Base-by-base conservation (phyloP, 2,329 filamentous ascomycete genomes). In the Colletotrichum higginsianum region DNA sequence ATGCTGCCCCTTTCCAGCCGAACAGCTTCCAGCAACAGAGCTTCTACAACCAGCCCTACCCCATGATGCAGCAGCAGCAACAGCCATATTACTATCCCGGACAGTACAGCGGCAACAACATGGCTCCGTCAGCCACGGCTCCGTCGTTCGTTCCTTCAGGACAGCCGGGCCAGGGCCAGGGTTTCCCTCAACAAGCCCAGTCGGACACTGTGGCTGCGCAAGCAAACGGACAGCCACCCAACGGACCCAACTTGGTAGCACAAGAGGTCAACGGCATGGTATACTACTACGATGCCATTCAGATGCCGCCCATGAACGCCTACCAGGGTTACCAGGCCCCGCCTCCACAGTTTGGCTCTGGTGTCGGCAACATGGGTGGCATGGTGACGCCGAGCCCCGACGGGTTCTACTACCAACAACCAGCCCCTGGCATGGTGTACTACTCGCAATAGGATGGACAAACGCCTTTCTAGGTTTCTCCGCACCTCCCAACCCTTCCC, bases 261-360 rank as follows among this genome's bases (percentile, higher is more conserved):
- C 95, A 98, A 80, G 96, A 98, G 84, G 91, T 92, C 74, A 97
- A 98, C 76, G 96, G 96, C 73, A 98, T 97, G 89, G 95, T 98
- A 0, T 98, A 97, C 81, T 99, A 98, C 80, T 95, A 95, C 77
- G 93, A 97, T 78, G 88, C 94, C 9, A 88, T 91, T n/a, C 92
- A 95, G 78, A 84, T 95, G 58, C 44, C 63, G 44, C 83, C 88
- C 0, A 84, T 89, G 74, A 79, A 84, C 60, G 77, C 80, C 23
- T 89, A 88, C 74, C 87, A 86, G 70, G 79, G 85, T 66, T 94
- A 91, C 76, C 84, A 85, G 67, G 53, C 63, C 35, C 64, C 73
- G 18, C 30, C 30, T 30, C 73, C 67, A 12, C 63, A 64, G 15
- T 74, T 72, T 21, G 73, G 71, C 13, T 79, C 84, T 21, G 89